Evolutionary conservation across 208 protist species (phyloP), one percentile per base, ranked within the genome.

Genomic region (Acanthamoeba culbertsoni): DNA sequence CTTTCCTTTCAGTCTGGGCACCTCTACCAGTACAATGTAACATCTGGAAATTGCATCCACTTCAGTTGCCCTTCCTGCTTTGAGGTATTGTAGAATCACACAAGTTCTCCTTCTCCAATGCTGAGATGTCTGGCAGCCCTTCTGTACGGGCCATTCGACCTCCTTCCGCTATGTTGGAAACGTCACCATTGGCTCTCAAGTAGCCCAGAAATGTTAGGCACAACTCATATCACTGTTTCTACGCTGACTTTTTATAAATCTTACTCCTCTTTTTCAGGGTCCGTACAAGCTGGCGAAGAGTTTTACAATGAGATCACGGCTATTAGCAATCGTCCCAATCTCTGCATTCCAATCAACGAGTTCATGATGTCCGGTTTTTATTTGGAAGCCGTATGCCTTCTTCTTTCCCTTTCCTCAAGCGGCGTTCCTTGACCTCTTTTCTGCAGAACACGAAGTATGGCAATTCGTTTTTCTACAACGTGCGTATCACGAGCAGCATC

Each of bases 271-370:
- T n/a, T n/a, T n/a, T n/a, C 71, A 82, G 71, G 43, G 37, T 35
- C 71, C 0, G 20, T 55, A 3, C 2, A n/a, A 2, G 71, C 23
- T 53, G 71, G 71, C 3, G 28, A 82, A 12, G 16, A 28, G 7
- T 82, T 37, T 31, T 82, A 82, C 43, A 53, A 31, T 43, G 71
- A 82, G n/a, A 53, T 82, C 42, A 82, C 71, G n/a, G 43, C 71
- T 23, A 31, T 82, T 3, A 3, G 0, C 4, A 35, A 2, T 12
- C 2, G 12, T 14, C 71, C 42, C 28, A 43, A 43, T 1, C 71
- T 53, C 23, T 82, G 71, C 71, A 82, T 82, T 53, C 71, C 71
- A 23, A 53, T 82, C 71, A 82, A 82, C 43, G 71, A 82, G 71
- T 31, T 82, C 42, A n/a, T 53, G n/a, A 82, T 82, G 71, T 82